Base-by-base conservation (phyloP, 805 yeast genomes). In the Lipomyces anomalus region DNA sequence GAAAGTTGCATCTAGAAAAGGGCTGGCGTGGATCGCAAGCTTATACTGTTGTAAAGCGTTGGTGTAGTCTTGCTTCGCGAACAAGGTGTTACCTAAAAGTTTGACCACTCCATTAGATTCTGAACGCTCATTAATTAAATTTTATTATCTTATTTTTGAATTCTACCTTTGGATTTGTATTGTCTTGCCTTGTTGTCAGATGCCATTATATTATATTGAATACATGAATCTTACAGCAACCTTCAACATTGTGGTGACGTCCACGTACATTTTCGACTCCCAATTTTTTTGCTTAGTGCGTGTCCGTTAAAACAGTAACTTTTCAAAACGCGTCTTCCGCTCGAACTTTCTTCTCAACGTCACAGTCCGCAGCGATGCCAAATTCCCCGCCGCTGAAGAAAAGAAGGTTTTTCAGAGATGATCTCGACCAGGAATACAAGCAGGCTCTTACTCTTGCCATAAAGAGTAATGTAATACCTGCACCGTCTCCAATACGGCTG, bases 21-120 rank as follows among this genome's bases (percentile, higher is more conserved):
- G 72, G 40, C 75, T 75, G 16, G 68, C 26, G 6, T 63, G 63
- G 30, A 80, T 68, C 2, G 89, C 87, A 40, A 74, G 72, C 7
- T 75, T 61, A 60, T 84, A 84, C 0, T 69, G 61, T 21, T 68
- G 59, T 1, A 75, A 73, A 0, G 92, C 87, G 23, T 67, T 67
- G 4, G 53, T 53, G 57, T 61, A 82, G 38, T 78, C 65, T 9
- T 67, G 64, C 1, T 49, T 48, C 4, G 67, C 56, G 61, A 78
- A 82, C 0, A 75, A 76, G 21, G 62, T 60, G 51, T 82, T 82
- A 0, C 89, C 90, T 44, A 22, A 33, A 22, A n/a, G n/a, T n/a
- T n/a, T n/a, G n/a, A n/a, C n/a, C n/a, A n/a, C n/a, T n/a, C n/a
- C n/a, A n/a, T n/a, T n/a, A n/a, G n/a, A n/a, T n/a, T n/a, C n/a